Evolutionary conservation across 164 flowering plant genomes (phyloP), one percentile per base, ranked within the genome.

Genomic region (Kalanchoe fedtschenkoi): DNA sequence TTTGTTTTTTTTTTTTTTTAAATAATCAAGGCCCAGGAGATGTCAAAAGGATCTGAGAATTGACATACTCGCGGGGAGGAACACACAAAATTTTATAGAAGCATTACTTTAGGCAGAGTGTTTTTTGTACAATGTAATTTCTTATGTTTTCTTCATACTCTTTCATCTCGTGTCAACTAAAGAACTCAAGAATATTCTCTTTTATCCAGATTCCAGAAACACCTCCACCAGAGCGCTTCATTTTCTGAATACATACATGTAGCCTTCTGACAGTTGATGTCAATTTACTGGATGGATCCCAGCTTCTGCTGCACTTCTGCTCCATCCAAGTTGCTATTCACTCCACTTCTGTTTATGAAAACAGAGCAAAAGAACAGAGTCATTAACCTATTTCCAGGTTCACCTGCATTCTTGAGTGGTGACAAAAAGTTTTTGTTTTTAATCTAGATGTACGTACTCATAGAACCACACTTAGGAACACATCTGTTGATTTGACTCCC

Each of bases 121-220:
- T 24, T 17, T 51, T n/a, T 51, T 26, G 0, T 32, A 3, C 13
- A 10, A 19, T 22, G 26, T 51, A 26, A 1, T 51, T 22, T 47
- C 16, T 24, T 1, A 30, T 26, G 24, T 11, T 47, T 47, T n/a
- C 11, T 9, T 37, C 30, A 10, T 47, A 24, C 24, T 1, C 30
- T 5, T 47, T 47, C 55, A 47, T 47, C 14, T 24, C 21, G 28
- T 26, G 17, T 17, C 32, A 17, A 5, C 24, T 37, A 51, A 51
- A 11, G 32, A 24, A 51, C 32, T 51, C 32, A 26, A 51, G 26
- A 4, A 13, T 11, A 51, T 2, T 51, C 13, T 3, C 26, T 3
- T 24, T 51, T 51, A 5, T 24, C 15, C 30, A 51, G 56, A 51
- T 51, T 51, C 56, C 56, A 51, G 56, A 51, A 51, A 51, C 56